Evolutionary conservation across 805 yeast species (phyloP), one percentile per base, ranked within the genome.

Genomic region (Kazachstania viticola): DNA sequence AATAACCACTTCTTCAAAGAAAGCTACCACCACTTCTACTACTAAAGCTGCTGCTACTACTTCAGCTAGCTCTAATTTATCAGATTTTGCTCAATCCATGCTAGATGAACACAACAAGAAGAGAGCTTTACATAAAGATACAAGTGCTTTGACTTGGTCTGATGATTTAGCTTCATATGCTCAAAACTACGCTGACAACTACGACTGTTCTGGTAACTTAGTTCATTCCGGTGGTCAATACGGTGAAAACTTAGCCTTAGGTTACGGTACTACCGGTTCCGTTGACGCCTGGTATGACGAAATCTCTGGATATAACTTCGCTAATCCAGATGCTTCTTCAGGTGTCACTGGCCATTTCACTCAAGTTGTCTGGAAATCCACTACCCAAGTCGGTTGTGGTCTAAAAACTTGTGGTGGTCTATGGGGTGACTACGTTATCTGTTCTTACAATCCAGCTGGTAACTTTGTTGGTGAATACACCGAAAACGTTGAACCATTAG

Each of bases 241-340:
- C 53, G 91, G 91, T 60, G 88, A 80, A 54, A 80, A 80, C 60
- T 64, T 80, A 42, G 87, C 85, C 14, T 68, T 73, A 24, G 88
- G 84, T 38, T 67, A 67, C 44, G 37, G 48, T 17, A 45, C 56
- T n/a, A 31, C 41, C 14, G 50, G 49, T 27, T 70, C 69, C 13
- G 79, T 78, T 25, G 77, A 75, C 38, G 74, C 79, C 27, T 80
- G 91, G 91, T 79, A 79, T 57, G 55, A 62, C 38, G 88, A 80
- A 60, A 78, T 75, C 42, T 33, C 45, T 7, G 38, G 52, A 32
- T 80, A 78, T 58, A 59, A 70, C 55, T 79, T 55, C 59, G 31
- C 72, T 75, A 19, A 54, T 52, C 32, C 51, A 51, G 37, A 75
- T 73, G 34, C 69, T 85, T 60, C 64, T 29, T 21, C 35, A 13